Evolutionary conservation across 495 filamentous ascomycete species (phyloP).

Genomic region (Terfezia boudieri): DNA sequence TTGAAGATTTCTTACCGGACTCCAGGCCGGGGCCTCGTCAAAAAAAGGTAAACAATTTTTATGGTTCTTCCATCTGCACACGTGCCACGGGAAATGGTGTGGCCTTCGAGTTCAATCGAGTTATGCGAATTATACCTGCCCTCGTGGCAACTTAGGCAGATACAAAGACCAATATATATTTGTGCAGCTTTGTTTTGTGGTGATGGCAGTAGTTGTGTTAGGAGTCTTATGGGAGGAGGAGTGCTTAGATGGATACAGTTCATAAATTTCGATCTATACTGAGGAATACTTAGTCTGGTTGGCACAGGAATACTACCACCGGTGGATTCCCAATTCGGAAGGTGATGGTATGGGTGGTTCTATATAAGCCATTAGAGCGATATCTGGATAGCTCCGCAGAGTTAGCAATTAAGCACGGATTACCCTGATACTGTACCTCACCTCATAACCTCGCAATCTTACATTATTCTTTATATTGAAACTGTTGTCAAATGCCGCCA

Average conservation of each 20-base stretch:
- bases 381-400: too few species aligned
- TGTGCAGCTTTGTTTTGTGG: conserved; percentile 43
- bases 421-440: too few species aligned
- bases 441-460: too few species aligned
- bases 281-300: too few species aligned
- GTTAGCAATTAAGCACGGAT: too few species aligned
- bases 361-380: too few species aligned
- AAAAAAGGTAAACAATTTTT: conserved; percentile 24
- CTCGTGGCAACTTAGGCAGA: conserved; percentile 38
- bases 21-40: conserved; percentile 14
- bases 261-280: neutral
- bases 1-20: conserved; percentile 54
- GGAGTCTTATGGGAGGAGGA: conserved; percentile 45
- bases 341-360: too few species aligned
- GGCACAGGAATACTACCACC: too few species aligned
- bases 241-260: conserved; percentile 32
- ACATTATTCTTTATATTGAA: too few species aligned
- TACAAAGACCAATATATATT: conserved; percentile 34
- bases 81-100: conserved; percentile 49
- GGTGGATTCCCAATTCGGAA: too few species aligned
- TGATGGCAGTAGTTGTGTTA: conserved; percentile 37
- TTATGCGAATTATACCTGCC: conserved; percentile 52
- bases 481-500: too few species aligned
- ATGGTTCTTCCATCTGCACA: conserved; percentile 44
- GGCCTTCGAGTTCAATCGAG: conserved; percentile 41